Evolutionary conservation across 1,284 basidiomycete species (phyloP).

Genomic region (Sporisorium exsertum): DNA sequence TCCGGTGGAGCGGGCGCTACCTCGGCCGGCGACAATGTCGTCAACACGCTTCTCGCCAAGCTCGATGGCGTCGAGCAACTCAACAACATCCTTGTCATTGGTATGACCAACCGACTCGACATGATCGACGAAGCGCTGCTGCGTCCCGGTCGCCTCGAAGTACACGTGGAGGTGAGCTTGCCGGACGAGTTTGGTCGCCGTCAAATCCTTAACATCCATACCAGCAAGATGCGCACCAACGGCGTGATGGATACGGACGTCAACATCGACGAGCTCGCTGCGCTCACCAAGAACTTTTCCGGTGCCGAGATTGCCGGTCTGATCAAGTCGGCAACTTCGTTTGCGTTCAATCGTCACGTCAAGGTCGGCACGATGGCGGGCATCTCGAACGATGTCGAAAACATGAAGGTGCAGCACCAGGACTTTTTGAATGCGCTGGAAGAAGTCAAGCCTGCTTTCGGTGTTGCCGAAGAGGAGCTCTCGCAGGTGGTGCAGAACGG

Average conservation of each 20-base stretch:
- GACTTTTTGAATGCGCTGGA: slow-evolving; percentile 94
- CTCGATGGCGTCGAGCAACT: slow-evolving; percentile 99
- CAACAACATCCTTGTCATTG: slow-evolving; percentile 99
- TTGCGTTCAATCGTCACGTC: slow-evolving; percentile 96
- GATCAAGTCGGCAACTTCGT: slow-evolving; percentile 97
- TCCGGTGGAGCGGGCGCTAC: slow-evolving; percentile 76
- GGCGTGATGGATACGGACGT: slow-evolving; percentile 91
- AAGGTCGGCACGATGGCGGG: slow-evolving; percentile 97
- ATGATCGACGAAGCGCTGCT: slow-evolving; percentile 99
- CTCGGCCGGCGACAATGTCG: slow-evolving; percentile 96
- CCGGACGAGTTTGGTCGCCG: slow-evolving; percentile 92
- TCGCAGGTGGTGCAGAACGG: slow-evolving; percentile 94
- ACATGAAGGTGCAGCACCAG: slow-evolving; percentile 84
- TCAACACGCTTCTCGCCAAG: slow-evolving; percentile 99
- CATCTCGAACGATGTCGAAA: slow-evolving; percentile 93
- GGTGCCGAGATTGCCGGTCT: slow-evolving; percentile 96
- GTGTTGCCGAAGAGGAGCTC: slow-evolving; percentile 96
- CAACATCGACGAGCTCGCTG: slow-evolving; percentile 84
- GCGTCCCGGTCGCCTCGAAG: slow-evolving; percentile 97
- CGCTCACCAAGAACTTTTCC: slow-evolving; percentile 93
- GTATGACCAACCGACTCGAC: slow-evolving; percentile 98
- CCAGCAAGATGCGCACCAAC: slow-evolving; percentile 90
- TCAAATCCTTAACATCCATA: slow-evolving; percentile 97
- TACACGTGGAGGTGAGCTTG: slow-evolving; percentile 99
- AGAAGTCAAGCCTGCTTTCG: slow-evolving; percentile 96